Conservation (phyloP, 768 basidiomycete species). For the Collybiopsis luxurians region DNA sequence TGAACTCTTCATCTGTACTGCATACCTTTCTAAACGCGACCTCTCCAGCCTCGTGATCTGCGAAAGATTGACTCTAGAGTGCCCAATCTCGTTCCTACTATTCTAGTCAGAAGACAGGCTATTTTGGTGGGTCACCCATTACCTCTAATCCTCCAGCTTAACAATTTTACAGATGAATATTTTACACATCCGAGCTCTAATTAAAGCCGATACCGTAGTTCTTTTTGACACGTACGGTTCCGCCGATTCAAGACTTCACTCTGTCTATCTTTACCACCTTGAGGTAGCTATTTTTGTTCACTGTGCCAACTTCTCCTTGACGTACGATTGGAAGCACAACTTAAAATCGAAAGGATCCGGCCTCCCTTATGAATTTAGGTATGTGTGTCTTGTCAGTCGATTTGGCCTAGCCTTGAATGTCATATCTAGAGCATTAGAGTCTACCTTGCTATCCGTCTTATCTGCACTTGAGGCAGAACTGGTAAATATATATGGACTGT, state of each 20-base stretch:
- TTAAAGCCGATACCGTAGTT: slow-evolving; percentile 89
- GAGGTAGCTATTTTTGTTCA: slow-evolving; percentile 47
- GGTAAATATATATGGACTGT: slow-evolving; percentile 33
- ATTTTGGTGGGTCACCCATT: slow-evolving; percentile 60
- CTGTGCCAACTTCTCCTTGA: not conserved
- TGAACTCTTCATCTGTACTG: slow-evolving; percentile 8
- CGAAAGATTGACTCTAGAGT: slow-evolving; percentile 95
- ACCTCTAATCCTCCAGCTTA: slow-evolving; percentile 1
- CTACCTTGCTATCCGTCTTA: slow-evolving; percentile 86
- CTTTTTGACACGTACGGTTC: slow-evolving; percentile 93
- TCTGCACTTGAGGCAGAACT: slow-evolving; percentile 95
- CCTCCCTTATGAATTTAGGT: slow-evolving; percentile 89
- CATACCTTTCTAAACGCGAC: slow-evolving; percentile 18
- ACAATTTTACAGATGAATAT: slow-evolving; percentile 70
- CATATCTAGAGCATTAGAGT: slow-evolving; percentile 80
- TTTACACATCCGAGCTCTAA: slow-evolving; percentile 90
- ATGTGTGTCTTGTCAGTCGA: slow-evolving; percentile 9
- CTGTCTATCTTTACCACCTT: slow-evolving; percentile 83
- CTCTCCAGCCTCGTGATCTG: slow-evolving; percentile 77
- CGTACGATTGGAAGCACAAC: slow-evolving; percentile 58
- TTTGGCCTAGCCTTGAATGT: slow-evolving; percentile 16
- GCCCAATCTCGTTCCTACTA: slow-evolving; percentile 93
- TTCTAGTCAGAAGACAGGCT: slow-evolving; percentile 84
- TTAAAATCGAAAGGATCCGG: slow-evolving; percentile 68
- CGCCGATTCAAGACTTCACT: slow-evolving; percentile 80